Base-by-base conservation (phyloP, 2,329 filamentous ascomycete genomes). In the Ophiostoma pallidulum region DNA sequence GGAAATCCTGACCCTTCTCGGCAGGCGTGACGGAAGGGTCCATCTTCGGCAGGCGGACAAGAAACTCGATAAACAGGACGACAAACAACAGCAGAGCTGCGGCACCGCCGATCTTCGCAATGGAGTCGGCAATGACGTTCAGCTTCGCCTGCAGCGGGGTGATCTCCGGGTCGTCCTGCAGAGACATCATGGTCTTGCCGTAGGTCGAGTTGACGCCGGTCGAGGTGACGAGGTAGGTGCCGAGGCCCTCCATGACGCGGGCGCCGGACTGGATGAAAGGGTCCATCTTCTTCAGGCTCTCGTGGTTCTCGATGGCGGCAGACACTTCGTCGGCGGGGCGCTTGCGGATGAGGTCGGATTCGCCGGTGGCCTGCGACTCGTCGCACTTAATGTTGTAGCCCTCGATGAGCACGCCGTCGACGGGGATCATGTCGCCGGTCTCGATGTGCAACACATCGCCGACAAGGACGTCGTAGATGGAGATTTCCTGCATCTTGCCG, bases 221-320 rank as follows among this genome's bases (percentile, higher is more conserved):
- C 14, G 81, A 84, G 2, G 84, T 88, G 51, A 82, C 79, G 63
- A 89, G 70, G 57, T 80, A 89, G 2, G 80, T 86, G 12, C 84
- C 84, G 8, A 87, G 77, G 38, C 84, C 84, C 60, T 88, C 84
- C 66, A 87, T 82, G 49, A 88, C 82, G 53, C 84, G 84, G 45
- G 80, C 75, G 28, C 84, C 90, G 26, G 89, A 95, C 56, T 94
- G 86, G 57, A 96, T 86, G 56, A 90, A 87, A 0, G 84, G 84
- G 54, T 90, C 85, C 64, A 88, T 74, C 64, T 88, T 88, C 67
- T 78, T 82, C 20, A 82, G 69, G 39, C 71, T 71, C 36, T 82
- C 75, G 55, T 78, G 70, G 53, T 76, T 78, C 56, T 85, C 77
- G 56, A 89, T 84, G 22, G 82, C 82, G 18, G 72, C 70, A 58